Evolutionary conservation across 23 red algal species (phyloP), one percentile per base, ranked within the genome.

Genomic region (Gracilaria domingensis): DNA sequence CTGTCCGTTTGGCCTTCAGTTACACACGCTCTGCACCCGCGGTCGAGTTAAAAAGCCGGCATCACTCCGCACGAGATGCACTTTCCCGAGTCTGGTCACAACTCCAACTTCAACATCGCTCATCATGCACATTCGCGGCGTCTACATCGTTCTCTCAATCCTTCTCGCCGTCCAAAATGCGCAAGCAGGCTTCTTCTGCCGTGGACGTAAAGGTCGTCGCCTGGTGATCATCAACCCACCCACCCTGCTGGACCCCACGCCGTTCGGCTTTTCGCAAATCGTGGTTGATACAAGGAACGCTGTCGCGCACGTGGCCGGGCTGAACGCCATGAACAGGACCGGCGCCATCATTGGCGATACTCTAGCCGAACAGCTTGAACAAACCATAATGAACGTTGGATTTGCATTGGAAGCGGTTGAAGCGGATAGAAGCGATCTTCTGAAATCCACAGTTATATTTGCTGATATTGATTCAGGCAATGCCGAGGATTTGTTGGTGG

Each of bases 221-320:
- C 33, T 86, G 14, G 36, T 90, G 8, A 59, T 38, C 12, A n/a
- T 90, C 87, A 90, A 90, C 34, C 87, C 87, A 5, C 26, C 73
- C 40, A 72, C 87, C 20, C 87, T 90, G 1, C 39, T 90, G 61
- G 87, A 90, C 74, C 45, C 87, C 51, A 32, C 34, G 25, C 87
- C 87, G 12, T 80, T 90, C 38, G 71, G 71, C 48, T 90, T 56
- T 54, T 67, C 87, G 0, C 87, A 90, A 48, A 40, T 90, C 34
- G 67, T 74, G 13, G 74, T 90, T 32, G 87, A 90, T 74, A 90
- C 87, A 26, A 47, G 49, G 25, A 90, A 71, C 0, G 67, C 48
- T 28, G 74, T 80, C 9, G 87, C 70, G 0, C 74, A 90, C 35
- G 12, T 90, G 48, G 71, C 87, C 0, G 87, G 87, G 21, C 87